Evolutionary conservation across 2,329 filamentous ascomycete species (phyloP).

Genomic region (Fusarium sp.): DNA sequence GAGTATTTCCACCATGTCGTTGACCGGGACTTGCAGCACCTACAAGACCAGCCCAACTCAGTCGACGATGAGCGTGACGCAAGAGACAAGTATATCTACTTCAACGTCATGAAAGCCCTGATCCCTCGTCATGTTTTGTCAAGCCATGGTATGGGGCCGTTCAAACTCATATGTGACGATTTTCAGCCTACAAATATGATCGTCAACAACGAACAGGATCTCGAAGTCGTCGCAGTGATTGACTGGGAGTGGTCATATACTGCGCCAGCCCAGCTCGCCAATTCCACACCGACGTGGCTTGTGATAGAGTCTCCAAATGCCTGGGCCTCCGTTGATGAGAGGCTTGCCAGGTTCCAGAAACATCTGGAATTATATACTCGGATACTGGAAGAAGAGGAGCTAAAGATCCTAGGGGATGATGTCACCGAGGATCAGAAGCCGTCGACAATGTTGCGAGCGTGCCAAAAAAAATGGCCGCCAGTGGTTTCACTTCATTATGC

Average conservation of each 20-base stretch:
- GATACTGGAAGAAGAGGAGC: not conserved
- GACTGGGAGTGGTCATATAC: constrained; percentile 15
- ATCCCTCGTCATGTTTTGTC: not conserved
- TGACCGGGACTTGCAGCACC: constrained; percentile 9
- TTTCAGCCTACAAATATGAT: constrained; percentile 6
- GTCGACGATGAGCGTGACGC: constrained; percentile 17
- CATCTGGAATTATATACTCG: not conserved
- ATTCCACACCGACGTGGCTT: constrained; percentile 10
- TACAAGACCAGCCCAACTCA: constrained; percentile 9
- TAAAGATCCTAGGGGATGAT: not conserved
- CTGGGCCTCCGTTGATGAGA: not conserved
- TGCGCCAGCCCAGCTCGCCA: not conserved
- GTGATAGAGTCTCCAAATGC: constrained; percentile 6
- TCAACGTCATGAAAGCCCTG: not conserved
- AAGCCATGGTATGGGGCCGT: constrained; percentile 1
- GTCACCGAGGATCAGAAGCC: not conserved
- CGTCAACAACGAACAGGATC: constrained; percentile 5
- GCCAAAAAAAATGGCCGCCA: not conserved
- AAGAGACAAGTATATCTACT: constrained; percentile 4
- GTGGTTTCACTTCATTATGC: constrained; percentile 9
- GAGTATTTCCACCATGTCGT: constrained; percentile 15
- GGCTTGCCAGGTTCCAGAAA: not conserved
- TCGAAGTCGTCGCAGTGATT: constrained; percentile 1
- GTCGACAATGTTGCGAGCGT: not conserved
- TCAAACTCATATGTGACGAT: constrained; percentile 16